These are phyloP conservation scores for Alternaria angustiovoidea DNA, from an alignment of 2,329 filamentous ascomycete genomes.

Conservation along the genomic window DNA sequence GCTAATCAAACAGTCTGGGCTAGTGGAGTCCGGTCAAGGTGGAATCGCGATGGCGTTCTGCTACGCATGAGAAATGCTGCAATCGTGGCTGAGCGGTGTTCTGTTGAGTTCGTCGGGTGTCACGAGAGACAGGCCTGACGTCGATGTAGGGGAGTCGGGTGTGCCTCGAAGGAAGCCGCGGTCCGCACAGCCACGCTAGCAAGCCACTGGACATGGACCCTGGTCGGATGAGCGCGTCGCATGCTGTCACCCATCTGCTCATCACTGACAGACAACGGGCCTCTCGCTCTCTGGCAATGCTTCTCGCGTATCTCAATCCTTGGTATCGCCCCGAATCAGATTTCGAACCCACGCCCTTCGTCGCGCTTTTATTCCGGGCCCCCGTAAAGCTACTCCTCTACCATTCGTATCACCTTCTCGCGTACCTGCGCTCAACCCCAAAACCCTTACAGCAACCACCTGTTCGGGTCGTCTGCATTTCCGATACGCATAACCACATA, in stretches of 20 bases:
- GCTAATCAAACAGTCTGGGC: constrained; percentile 18
- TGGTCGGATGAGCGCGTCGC: constrained; percentile 4
- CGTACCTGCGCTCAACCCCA: constrained; percentile 72
- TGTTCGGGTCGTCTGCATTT: constrained; percentile 85
- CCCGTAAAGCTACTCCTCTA: constrained; percentile 71
- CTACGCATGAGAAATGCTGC: constrained; percentile 2
- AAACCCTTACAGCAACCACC: constrained; percentile 63
- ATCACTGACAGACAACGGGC: constrained; percentile 1
- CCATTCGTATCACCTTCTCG: constrained; percentile 69
- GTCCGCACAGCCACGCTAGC: constrained; percentile 20
- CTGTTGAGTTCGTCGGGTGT: constrained; percentile 6
- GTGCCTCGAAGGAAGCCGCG: constrained; percentile 9
- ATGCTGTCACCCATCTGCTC: constrained; percentile 1
- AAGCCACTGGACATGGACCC: constrained; percentile 11
- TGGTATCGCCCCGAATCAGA: constrained; percentile 36
- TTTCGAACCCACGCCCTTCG: constrained; percentile 59
- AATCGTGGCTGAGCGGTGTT: constrained; percentile 3
- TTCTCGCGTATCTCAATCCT: constrained; percentile 37
- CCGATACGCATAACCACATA: constrained; percentile 80
- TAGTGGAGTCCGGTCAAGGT: constrained; percentile 21
- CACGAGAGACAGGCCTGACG: neutral
- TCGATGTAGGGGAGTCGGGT: neutral
- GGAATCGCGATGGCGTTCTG: constrained; percentile 1
- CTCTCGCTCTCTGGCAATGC: constrained; percentile 29
- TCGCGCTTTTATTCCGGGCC: constrained; percentile 71